These are phyloP conservation scores for Penicillium freii DNA, from an alignment of 2,329 filamentous ascomycete genomes.

Conservation along the genomic window DNA sequence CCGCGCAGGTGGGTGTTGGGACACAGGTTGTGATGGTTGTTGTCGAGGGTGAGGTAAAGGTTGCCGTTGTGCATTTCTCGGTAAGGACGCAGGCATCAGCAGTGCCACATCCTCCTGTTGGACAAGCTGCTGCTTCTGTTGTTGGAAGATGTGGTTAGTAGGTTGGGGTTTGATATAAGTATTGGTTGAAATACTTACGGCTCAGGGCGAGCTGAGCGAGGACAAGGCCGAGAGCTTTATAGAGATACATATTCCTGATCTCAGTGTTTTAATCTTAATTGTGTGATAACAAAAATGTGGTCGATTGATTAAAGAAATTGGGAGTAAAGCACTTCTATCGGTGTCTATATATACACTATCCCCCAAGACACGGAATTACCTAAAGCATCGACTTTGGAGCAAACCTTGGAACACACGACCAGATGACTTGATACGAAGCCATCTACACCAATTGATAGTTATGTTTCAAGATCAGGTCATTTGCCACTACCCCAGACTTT, in stretches of 20 bases:
- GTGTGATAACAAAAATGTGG: not conserved
- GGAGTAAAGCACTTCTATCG: not conserved
- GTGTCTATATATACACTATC: not conserved
- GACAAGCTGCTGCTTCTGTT: slow-evolving; percentile 4
- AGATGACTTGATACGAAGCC: slow-evolving; percentile 10
- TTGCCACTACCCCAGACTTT: slow-evolving; percentile 1
- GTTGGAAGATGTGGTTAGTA: not conserved
- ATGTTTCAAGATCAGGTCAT: not conserved
- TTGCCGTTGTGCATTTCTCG: slow-evolving; percentile 25
- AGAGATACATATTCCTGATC: not conserved
- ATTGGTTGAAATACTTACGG: slow-evolving; percentile 1
- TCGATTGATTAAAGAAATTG: not conserved
- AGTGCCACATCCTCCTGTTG: slow-evolving; percentile 14
- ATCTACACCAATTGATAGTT: not conserved
- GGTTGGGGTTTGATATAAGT: not conserved
- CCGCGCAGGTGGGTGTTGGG: slow-evolving; percentile 25
- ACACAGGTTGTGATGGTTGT: slow-evolving; percentile 27
- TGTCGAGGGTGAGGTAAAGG: slow-evolving; percentile 16
- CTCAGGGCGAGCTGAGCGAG: slow-evolving; percentile 6
- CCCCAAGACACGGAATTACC: not conserved
- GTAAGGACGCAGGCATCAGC: slow-evolving; percentile 22
- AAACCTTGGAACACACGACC: not conserved
- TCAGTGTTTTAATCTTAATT: not conserved
- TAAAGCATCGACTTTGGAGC: not conserved
- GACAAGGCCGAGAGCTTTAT: not conserved